Evolutionary conservation across 176 grass and related monocot genomes (phyloP).

Genomic region (Oryza meridionalis): DNA sequence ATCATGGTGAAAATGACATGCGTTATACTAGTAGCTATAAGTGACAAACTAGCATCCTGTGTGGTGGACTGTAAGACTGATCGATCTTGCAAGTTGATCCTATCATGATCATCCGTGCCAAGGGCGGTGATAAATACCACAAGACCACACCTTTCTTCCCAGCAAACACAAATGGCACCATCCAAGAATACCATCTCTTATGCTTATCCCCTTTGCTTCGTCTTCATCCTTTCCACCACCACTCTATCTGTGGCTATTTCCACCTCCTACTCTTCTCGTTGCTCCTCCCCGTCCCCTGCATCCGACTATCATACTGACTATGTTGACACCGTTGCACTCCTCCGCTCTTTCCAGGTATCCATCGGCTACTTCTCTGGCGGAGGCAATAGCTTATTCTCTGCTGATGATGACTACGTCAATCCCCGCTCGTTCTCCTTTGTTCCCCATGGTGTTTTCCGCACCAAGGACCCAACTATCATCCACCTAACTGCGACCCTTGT

Average conservation of each 20-base stretch:
- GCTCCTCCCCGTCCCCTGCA: background rate
- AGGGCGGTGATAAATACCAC: too few relatives aligned
- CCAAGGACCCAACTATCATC: background rate
- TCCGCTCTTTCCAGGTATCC: conserved; percentile 15
- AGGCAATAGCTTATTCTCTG: conserved; percentile 38
- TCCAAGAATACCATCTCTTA: background rate
- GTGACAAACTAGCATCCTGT: too few relatives aligned
- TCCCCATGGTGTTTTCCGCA: conserved; percentile 18
- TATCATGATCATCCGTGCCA: too few relatives aligned
- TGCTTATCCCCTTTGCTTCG: background rate
- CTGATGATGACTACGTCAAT: background rate
- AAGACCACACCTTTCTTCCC: too few relatives aligned
- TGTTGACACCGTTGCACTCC: conserved; percentile 9
- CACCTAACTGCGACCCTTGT: conserved; percentile 42
- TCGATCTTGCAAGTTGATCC: too few relatives aligned
- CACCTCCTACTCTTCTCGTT: background rate
- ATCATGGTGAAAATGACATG: too few relatives aligned
- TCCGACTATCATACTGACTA: background rate
- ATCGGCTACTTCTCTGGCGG: conserved; percentile 48
- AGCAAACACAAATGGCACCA: background rate
- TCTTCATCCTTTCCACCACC: background rate
- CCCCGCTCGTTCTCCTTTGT: conserved; percentile 40
- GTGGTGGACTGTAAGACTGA: too few relatives aligned
- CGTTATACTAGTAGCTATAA: too few relatives aligned
- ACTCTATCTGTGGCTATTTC: background rate